Base-by-base conservation (phyloP, 2,329 filamentous ascomycete genomes). In the Exophiala lecanii-corni region DNA sequence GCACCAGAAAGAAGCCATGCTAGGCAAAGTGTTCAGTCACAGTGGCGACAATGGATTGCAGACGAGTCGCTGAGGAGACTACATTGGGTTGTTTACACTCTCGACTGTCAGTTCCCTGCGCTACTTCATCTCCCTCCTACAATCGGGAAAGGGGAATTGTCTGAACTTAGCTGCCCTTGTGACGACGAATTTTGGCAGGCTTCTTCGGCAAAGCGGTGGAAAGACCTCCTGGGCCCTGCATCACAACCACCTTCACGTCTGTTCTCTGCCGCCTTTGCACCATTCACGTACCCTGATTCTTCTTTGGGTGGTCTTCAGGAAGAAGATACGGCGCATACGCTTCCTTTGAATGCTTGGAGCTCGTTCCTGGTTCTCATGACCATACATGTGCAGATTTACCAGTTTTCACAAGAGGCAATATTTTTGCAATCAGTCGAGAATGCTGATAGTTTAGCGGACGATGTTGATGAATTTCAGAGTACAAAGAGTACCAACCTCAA, bases 171-270 rank as follows among this genome's bases (percentile, higher is more conserved):
- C n/a, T 32, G 30, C 30, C 30, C 30, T 13, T 32, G 30, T 13
- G 30, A 32, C n/a, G 30, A 32, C 12, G 30, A 32, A 13, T 32
- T 32, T 16, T 32, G 30, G 30, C 30, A 32, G 5, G 30, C 30
- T 5, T 32, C 30, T 12, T 13, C 12, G n/a, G 30, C 30, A 7
- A 12, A 16, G 17, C 30, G 30, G n/a, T 13, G 30, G 30, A 32
- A 32, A 16, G 5, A 16, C 12, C 30, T 32, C 17, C n/a, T 32
- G 5, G 30, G 30, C 6, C 30, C 17, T 13, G 30, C 30, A 6
- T 16, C 30, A 6, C 17, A 13, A 7, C 30, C 30, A 5, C 12
- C 30, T 7, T 32, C 30, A 13, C 30, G 30, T 13, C 12, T 16
- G 12, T 13, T 32, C 5, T 32, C 30, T 12, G 5, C 5, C n/a